Conservation (phyloP, 495 filamentous ascomycete species). For the Pseudoneurospora amorphoporcata region DNA sequence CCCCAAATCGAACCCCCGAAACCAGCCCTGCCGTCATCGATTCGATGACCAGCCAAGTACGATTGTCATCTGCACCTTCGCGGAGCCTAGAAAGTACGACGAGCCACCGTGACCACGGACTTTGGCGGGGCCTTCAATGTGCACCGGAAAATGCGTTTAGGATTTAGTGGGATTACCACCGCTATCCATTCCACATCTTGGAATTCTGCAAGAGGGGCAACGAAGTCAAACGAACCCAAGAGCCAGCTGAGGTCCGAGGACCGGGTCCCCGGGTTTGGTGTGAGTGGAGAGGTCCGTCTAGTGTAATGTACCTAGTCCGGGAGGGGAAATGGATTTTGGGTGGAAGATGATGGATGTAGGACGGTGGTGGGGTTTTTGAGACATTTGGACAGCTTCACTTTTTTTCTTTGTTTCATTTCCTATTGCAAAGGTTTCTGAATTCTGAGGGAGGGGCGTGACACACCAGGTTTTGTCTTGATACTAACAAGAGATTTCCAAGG, state of each 20-base stretch:
- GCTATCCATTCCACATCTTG: background rate
- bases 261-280: background rate
- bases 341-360: background rate
- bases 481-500: background rate
- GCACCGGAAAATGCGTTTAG: background rate
- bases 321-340: background rate
- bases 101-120: background rate
- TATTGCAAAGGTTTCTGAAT: background rate
- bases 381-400: background rate
- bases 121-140: background rate
- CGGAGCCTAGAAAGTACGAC: background rate
- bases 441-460: background rate
- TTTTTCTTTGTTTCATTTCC: background rate
- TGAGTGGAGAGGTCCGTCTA: background rate
- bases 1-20: background rate
- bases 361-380: background rate
- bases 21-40: background rate
- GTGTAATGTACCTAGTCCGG: background rate
- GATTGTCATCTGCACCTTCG: background rate
- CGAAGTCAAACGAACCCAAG: background rate
- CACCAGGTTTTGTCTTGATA: background rate
- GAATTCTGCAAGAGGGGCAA: background rate
- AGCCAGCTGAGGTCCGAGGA: background rate
- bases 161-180: background rate
- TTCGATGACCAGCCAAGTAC: background rate